Evolutionary conservation across 2,329 filamentous ascomycete species (phyloP).

Genomic region (Monilinia fructicola): DNA sequence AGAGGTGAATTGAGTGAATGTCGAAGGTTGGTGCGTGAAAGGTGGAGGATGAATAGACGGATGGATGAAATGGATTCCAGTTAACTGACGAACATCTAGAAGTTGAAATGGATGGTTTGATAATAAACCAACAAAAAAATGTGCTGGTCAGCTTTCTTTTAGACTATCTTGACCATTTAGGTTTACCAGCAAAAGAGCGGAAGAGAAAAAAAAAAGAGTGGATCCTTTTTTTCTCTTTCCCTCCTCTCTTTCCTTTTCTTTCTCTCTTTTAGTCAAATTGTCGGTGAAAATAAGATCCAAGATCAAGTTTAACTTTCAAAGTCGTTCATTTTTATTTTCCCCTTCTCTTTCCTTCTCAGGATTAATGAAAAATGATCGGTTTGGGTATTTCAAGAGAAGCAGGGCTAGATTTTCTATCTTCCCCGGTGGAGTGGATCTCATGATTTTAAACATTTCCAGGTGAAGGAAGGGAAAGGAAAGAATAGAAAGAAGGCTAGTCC

Average conservation of each 20-base stretch:
- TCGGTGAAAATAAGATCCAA: conserved; percentile 18
- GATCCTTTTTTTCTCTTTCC: not conserved
- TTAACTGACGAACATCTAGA: conserved; percentile 1
- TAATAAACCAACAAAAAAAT: not conserved
- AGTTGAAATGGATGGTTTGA: not conserved
- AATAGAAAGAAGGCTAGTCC: no score
- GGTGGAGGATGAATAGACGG: no score
- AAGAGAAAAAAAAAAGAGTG: not conserved
- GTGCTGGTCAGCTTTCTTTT: conserved; percentile 14
- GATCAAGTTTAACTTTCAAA: not conserved
- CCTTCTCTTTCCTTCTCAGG: no score
- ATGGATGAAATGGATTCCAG: no score
- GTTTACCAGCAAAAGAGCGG: conserved; percentile 15
- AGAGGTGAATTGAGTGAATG: no score
- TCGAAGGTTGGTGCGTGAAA: no score
- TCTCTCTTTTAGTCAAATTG: not conserved
- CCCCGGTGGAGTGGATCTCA: conserved; percentile 14
- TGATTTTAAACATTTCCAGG: not conserved
- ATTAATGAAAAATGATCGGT: not conserved
- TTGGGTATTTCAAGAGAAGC: not conserved
- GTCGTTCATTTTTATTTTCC: no score
- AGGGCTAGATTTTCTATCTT: conserved; percentile 10
- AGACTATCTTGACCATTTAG: not conserved
- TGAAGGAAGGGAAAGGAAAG: not conserved
- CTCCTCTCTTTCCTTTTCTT: not conserved